phyloP scores from a whole-genome alignment of 2,329 filamentous ascomycete genomes.

The Aspergillus sergii region DNA sequence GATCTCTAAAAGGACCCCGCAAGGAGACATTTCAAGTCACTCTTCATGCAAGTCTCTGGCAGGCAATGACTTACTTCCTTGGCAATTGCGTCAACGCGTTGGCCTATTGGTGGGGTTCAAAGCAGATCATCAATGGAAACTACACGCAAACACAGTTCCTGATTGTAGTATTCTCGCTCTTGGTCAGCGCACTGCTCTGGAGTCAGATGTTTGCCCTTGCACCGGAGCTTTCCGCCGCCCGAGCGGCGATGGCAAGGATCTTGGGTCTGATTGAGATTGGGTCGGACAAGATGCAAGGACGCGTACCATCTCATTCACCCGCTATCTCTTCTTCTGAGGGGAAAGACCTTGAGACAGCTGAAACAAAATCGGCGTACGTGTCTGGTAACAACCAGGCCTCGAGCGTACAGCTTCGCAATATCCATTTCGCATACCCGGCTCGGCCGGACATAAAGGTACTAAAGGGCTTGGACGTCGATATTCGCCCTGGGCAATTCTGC shows the following conservation, averaged over 20 bases:
- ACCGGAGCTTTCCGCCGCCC: slow-evolving; percentile 71
- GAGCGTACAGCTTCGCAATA: slow-evolving; percentile 58
- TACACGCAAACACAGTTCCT: slow-evolving; percentile 72
- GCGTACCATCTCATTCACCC: slow-evolving; percentile 14
- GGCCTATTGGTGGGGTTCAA: slow-evolving; percentile 79
- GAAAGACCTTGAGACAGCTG: slow-evolving; percentile 29
- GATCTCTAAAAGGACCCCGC: slow-evolving; percentile 50
- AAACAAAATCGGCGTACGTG: slow-evolving; percentile 18
- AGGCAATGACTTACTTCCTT: slow-evolving; percentile 48
- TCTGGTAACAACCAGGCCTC: slow-evolving; percentile 36
- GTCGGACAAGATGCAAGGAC: slow-evolving; percentile 34
- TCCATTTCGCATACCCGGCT: slow-evolving; percentile 68
- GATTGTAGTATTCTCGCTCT: slow-evolving; percentile 70
- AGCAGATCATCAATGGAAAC: slow-evolving; percentile 66
- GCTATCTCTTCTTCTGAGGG: slow-evolving; percentile 9
- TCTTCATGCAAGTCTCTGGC: slow-evolving; percentile 49
- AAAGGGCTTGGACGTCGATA: slow-evolving; percentile 57
- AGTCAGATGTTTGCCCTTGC: slow-evolving; percentile 74
- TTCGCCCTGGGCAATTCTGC: slow-evolving; percentile 47
- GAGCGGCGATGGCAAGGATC: slow-evolving; percentile 62
- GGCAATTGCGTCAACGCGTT: slow-evolving; percentile 73
- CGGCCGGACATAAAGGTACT: slow-evolving; percentile 64
- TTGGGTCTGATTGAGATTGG: slow-evolving; percentile 45
- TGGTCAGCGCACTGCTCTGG: slow-evolving; percentile 73
- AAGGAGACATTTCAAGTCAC: slow-evolving; percentile 54